Evolutionary conservation across 2,329 filamentous ascomycete genomes (phyloP), one percentile per base, ranked within the genome.

Genomic region (Penicillium occitanis): DNA sequence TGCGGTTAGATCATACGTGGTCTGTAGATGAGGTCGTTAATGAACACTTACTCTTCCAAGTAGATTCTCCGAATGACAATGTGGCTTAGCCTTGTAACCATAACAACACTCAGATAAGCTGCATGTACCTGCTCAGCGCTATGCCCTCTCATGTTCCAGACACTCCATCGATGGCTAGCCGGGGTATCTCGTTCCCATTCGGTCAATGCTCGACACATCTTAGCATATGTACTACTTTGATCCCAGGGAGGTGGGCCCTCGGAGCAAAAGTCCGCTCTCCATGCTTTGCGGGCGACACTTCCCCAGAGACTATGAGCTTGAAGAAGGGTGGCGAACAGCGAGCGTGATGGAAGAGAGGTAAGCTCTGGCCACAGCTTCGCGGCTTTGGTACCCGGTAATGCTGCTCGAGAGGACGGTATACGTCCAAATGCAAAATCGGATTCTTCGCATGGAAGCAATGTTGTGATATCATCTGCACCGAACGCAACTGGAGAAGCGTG

Each of bases 71-170:
- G 50, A 30, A 53, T 53, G 25, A 53, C 50, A n/a, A 53, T 53
- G 14, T 53, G 50, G 14, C 50, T 53, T 2, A 53, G 17, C 2
- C 50, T 30, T 30, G 50, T 53, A 8, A 53, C 37, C 57, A 59
- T 58, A 40, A 58, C 55, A 37, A 58, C 55, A n/a, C 55, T 58
- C 10, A 58, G 55, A 58, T 58, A 58, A 40, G 55, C 55, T 40
- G 55, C 55, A 58, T 58, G 55, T 22, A 58, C 55, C 35, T 58
- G 55, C 55, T 58, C 55, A 6, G 55, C 55, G 35, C 55, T 58
- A 58, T 58, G 55, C 35, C 55, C 55, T 58, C 55, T 58, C 55
- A 58, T 58, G 19, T 58, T 58, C 55, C 55, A 58, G 10, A 42
- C 35, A n/a, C 55, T 58, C 55, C 55, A 58, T 42, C 55, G 35